Evolutionary conservation across 805 yeast genomes (phyloP).

Genomic region (Isabelozyma pseudorhagii): DNA sequence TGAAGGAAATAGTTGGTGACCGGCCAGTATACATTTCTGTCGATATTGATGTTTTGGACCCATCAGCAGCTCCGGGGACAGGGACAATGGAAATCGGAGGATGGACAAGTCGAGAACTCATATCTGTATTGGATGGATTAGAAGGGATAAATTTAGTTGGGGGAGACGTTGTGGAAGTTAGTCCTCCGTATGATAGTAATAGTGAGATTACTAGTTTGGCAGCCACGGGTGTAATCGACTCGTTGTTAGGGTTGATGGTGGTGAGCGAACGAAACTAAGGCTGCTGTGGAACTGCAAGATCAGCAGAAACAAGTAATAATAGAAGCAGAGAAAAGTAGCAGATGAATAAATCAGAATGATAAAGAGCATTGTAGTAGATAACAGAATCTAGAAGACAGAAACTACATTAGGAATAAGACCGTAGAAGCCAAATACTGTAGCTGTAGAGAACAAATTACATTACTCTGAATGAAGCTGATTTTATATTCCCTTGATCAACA

Average conservation of each 20-base stretch:
- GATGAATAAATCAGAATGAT: too few relatives aligned
- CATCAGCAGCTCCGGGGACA: slow-evolving; percentile 72
- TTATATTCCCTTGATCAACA: too few relatives aligned
- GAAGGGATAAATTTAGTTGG: slow-evolving; percentile 64
- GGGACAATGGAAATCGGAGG: slow-evolving; percentile 83
- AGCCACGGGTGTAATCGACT: slow-evolving; percentile 61
- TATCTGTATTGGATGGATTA: slow-evolving; percentile 55
- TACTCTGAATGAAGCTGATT: too few relatives aligned
- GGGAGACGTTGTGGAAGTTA: slow-evolving; percentile 73
- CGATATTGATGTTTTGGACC: slow-evolving; percentile 67
- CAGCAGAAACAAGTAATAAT: too few relatives aligned
- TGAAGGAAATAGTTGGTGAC: slow-evolving; percentile 34
- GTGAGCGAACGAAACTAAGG: slow-evolving; percentile 9
- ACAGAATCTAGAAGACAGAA: too few relatives aligned
- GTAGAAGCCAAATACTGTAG: too few relatives aligned
- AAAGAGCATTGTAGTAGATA: too few relatives aligned
- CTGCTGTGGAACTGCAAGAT: too few relatives aligned
- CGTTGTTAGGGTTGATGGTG: slow-evolving; percentile 45
- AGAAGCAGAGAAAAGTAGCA: too few relatives aligned
- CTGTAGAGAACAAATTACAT: too few relatives aligned
- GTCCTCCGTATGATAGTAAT: slow-evolving; percentile 61
- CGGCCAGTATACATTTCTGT: slow-evolving; percentile 44
- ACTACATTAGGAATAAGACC: too few relatives aligned
- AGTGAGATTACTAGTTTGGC: slow-evolving; percentile 62
- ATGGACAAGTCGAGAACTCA: slow-evolving; percentile 62